phyloP scores from a whole-genome alignment of 2,329 filamentous ascomycete genomes.

The Paramyrothecium sp. region DNA sequence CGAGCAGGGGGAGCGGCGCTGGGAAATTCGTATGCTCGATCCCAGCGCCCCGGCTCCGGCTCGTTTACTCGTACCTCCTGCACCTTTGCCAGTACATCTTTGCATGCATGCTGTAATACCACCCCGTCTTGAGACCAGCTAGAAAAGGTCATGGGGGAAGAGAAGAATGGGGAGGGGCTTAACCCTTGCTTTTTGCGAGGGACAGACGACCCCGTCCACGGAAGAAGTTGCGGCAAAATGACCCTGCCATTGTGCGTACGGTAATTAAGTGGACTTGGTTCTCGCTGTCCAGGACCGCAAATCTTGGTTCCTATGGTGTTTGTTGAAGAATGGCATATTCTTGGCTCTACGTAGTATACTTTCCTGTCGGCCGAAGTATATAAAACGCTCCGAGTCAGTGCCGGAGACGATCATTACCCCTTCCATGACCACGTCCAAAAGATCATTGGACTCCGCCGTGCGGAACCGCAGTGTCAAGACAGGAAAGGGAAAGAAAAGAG shows the following conservation, averaged over 20 bases:
- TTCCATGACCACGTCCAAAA: not conserved
- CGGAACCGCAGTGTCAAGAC: too few relatives aligned
- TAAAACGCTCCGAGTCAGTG: not conserved
- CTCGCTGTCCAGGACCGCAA: not conserved
- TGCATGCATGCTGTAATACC: too few relatives aligned
- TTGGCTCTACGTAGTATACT: not conserved
- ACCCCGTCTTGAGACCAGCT: too few relatives aligned
- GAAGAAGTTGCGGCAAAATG: not conserved
- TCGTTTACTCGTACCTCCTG: not conserved
- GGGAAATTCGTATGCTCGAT: too few relatives aligned
- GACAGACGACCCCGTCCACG: not conserved
- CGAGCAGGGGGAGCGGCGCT: too few relatives aligned
- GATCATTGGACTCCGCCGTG: too few relatives aligned
- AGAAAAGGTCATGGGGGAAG: too few relatives aligned
- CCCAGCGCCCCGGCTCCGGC: not conserved
- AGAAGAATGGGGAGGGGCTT: too few relatives aligned
- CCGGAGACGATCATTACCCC: not conserved
- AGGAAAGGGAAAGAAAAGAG: too few relatives aligned
- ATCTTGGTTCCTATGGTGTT: not conserved
- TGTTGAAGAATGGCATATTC: not conserved
- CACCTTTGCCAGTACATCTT: too few relatives aligned
- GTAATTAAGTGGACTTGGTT: too few relatives aligned
- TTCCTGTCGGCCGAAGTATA: not conserved
- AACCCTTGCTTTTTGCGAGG: too few relatives aligned
- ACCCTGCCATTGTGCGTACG: not conserved